Evolutionary conservation across 2,329 filamentous ascomycete genomes (phyloP).

Genomic region (Alternaria viburni): DNA sequence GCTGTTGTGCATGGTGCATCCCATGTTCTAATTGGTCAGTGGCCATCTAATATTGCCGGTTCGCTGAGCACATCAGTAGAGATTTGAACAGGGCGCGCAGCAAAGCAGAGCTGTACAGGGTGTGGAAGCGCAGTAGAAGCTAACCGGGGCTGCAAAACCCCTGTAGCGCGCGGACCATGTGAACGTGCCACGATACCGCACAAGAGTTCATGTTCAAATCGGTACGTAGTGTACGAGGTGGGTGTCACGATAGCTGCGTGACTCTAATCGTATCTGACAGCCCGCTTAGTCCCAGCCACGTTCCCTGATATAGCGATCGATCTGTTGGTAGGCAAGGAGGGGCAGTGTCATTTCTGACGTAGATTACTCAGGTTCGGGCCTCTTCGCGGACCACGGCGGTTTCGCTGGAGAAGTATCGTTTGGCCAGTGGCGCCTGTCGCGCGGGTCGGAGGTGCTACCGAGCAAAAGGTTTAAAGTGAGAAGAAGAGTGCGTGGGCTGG

Average conservation of each 20-base stretch:
- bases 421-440: slow-evolving; percentile 18
- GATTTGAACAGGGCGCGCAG: slow-evolving; percentile 11
- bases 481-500: background rate
- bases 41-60: slow-evolving; percentile 25
- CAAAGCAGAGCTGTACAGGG: slow-evolving; percentile 11
- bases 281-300: slow-evolving; percentile 34
- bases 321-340: slow-evolving; percentile 16
- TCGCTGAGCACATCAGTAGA: slow-evolving; percentile 20
- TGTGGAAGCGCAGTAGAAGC: slow-evolving; percentile 8
- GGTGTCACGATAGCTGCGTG: slow-evolving; percentile 25
- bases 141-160: slow-evolving; percentile 11
- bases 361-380: slow-evolving; percentile 27
- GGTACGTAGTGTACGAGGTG: slow-evolving; percentile 24
- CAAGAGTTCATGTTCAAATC: slow-evolving; percentile 15
- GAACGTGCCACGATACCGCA: slow-evolving; percentile 19
- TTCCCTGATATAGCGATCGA: slow-evolving; percentile 30
- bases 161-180: slow-evolving; percentile 19
- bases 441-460: slow-evolving; percentile 6
- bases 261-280: slow-evolving; percentile 37
- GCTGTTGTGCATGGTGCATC: slow-evolving; percentile 32
- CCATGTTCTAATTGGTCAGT: slow-evolving; percentile 31
- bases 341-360: slow-evolving; percentile 32
- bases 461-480: background rate
- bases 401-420: background rate
- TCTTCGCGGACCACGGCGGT: slow-evolving; percentile 9